A percentile compares a stretch with the other conserved stretches of the same genome.
Evolutionary conservation across 2,329 filamentous ascomycete species (phyloP).

Genomic region (Monilinia laxa): DNA sequence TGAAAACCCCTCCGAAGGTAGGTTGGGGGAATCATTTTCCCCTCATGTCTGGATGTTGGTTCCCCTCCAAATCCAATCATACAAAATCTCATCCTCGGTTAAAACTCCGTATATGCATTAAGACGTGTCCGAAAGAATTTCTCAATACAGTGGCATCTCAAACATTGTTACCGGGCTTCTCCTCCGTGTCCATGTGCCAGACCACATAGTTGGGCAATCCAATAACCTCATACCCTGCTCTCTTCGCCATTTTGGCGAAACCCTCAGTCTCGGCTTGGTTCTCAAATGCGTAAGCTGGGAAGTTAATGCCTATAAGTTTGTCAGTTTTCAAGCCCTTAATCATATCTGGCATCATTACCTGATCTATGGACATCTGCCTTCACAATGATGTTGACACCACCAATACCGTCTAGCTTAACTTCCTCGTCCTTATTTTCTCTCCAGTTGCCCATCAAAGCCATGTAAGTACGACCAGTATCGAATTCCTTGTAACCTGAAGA

Average conservation of each 20-base stretch:
- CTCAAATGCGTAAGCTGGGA: conserved; percentile 93
- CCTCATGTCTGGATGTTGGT: conserved; percentile 21
- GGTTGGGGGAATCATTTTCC: conserved; percentile 12
- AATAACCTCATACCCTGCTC: conserved; percentile 87
- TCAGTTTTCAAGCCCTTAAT: conserved; percentile 32
- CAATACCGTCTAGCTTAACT: conserved; percentile 90
- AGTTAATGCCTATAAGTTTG: conserved; percentile 76
- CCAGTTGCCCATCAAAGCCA: conserved; percentile 91
- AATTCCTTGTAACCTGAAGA: conserved; percentile 82
- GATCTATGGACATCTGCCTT: conserved; percentile 97
- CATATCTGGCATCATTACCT: conserved; percentile 53
- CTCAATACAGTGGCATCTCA: conserved; percentile 30
- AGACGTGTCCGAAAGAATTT: conserved; percentile 33
- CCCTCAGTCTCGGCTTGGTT: conserved; percentile 99
- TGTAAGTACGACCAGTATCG: conserved; percentile 84
- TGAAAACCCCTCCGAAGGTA: conserved; percentile 13
- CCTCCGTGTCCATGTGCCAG: conserved; percentile 96
- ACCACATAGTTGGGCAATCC: conserved; percentile 97
- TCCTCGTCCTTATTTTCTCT: conserved; percentile 88
- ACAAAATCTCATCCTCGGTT: conserved; percentile 30
- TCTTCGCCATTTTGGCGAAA: conserved; percentile 97
- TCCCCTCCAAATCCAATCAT: conserved; percentile 28
- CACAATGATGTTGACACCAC: conserved; percentile 94
- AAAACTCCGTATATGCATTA: conserved; percentile 41
- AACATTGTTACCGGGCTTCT: conserved; percentile 76